Base-by-base conservation (phyloP, 208 protist species). In the Trypanosoma caninum region DNA sequence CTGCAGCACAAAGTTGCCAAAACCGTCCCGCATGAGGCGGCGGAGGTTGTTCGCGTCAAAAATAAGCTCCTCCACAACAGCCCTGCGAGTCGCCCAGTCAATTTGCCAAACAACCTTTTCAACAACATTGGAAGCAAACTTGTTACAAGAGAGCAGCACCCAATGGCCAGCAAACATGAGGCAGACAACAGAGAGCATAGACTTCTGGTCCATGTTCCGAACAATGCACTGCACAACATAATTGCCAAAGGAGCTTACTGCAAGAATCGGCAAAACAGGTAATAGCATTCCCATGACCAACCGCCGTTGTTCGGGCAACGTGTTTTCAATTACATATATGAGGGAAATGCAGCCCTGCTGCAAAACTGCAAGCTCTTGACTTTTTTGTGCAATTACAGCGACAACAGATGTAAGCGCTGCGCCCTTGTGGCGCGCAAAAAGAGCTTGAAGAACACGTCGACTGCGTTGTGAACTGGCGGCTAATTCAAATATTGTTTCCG, bases 91-190 rank as follows among this genome's bases (percentile, higher is more conserved):
- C 16, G 27, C 35, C 3, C 59, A 73, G 25, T 65, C 56, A 41
- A 90, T 60, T 51, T 65, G 63, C 28, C 76, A 59, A 16, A 96
- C 69, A 27, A 91, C 74, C 44, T 87, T 89, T 57, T 96, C 87
- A 65, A 96, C 81, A 56, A 94, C 90, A 65, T 96, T 96, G 31
- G 84, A 93, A 34, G 80, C 89, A 67, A 80, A 96, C 73, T 96
- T 94, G 62, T 96, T 82, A 46, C 79, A 82, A 18, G 80, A 87
- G 23, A 93, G 72, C 44, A 59, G 34, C 46, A 90, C 65, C 76
- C 76, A 89, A 61, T 89, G 75, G 1, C 72, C 72, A 14, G 68
- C 59, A 65, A 89, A 89, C 41, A 66, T 73, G 14, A 45, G 54
- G 28, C 72, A 75, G 11, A 87, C 54, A 11, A 80, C 72, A 2